Evolutionary conservation across 2,329 filamentous ascomycete species (phyloP).

Genomic region (Verticillium albo-atrum): DNA sequence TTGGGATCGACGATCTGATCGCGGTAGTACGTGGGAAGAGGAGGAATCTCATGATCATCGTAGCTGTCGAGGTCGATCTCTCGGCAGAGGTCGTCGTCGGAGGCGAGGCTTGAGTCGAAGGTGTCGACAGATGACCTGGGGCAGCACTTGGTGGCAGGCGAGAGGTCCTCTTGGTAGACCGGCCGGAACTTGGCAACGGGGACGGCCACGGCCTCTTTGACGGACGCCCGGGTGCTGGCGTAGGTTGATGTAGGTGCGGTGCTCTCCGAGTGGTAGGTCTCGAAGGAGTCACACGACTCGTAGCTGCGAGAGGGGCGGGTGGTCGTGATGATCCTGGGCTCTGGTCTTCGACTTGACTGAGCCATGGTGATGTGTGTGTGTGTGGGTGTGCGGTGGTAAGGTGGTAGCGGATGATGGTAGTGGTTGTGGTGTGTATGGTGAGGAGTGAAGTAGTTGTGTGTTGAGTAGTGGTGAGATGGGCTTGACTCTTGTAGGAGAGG

Average conservation of each 20-base stretch:
- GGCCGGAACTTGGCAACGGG: constrained; percentile 13
- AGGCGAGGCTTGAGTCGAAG: constrained; percentile 69
- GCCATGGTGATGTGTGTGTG: constrained; percentile 17
- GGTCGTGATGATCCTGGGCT: background rate
- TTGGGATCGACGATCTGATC: constrained; percentile 56
- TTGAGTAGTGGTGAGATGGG: no score
- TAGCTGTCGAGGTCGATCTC: constrained; percentile 28
- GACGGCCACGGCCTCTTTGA: constrained; percentile 19
- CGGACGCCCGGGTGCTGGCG: constrained; percentile 33
- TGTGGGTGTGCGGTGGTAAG: background rate
- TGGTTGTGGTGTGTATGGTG: background rate
- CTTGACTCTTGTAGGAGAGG: no score
- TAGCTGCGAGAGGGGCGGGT: constrained; percentile 33
- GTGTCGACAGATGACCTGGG: constrained; percentile 67
- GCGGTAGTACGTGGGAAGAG: constrained; percentile 54
- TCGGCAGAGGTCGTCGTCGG: constrained; percentile 40
- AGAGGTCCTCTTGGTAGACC: constrained; percentile 26
- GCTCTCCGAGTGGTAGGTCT: constrained; percentile 41
- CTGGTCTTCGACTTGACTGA: constrained; percentile 26
- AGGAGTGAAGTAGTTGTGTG: background rate
- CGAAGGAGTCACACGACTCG: constrained; percentile 34
- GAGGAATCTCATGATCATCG: constrained; percentile 36
- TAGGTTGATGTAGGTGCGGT: constrained; percentile 43
- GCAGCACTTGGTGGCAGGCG: constrained; percentile 36
- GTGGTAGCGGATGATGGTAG: background rate